Conservation (phyloP, 1,284 basidiomycete genomes). For the Ustanciosporium gigantosporum region DNA sequence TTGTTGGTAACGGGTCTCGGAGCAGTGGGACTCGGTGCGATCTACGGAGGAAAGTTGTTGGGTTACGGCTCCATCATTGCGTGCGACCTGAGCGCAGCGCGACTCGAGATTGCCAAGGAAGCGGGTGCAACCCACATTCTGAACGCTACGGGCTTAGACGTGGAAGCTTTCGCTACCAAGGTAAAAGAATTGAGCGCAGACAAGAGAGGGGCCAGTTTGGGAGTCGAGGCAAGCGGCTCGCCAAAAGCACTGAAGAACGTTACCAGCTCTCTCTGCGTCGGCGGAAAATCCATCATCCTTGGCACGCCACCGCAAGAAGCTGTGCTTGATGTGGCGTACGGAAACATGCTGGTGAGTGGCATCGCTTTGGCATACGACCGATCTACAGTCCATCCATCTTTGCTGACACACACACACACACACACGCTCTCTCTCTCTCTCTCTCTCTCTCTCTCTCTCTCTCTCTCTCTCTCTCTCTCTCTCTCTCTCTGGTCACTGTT, state of each 20-base stretch:
- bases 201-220: conserved; percentile 9
- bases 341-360: conserved; percentile 9
- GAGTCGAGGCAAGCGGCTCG: conserved; percentile 12
- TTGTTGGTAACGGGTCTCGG: conserved; percentile 15
- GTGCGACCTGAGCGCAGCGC: conserved; percentile 10
- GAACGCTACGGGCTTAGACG: conserved; percentile 8
- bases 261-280: conserved; percentile 8
- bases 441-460: too few relatives aligned
- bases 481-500: too few relatives aligned
- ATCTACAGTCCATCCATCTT: too few relatives aligned
- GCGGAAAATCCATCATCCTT: conserved; percentile 6
- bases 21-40: conserved; percentile 14
- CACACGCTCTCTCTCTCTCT: too few relatives aligned
- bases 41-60: conserved; percentile 12
- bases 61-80: conserved; percentile 15
- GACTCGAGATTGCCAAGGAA: conserved; percentile 15
- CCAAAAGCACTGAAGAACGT: conserved; percentile 6
- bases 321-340: conserved; percentile 3
- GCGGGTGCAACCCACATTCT: conserved; percentile 12
- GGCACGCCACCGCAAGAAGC: conserved; percentile 9
- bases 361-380: too few relatives aligned
- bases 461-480: too few relatives aligned
- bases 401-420: too few relatives aligned
- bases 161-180: conserved; percentile 8
- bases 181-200: conserved; percentile 16